phyloP scores from a whole-genome alignment of 805 yeast species.

The Wickerhamiella kazuoi region DNA sequence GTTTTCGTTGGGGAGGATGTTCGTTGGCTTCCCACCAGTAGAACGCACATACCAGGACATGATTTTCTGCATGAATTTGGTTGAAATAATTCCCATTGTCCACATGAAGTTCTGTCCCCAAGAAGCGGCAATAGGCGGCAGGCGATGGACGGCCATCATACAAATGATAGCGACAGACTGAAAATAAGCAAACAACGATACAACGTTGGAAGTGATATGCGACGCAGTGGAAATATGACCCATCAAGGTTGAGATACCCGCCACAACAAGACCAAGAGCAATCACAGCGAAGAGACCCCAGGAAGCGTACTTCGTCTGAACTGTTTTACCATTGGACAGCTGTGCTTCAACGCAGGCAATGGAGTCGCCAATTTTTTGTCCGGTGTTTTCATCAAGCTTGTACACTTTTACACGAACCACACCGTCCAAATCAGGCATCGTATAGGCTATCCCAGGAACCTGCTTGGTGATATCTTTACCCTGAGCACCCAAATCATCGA shows the following conservation, averaged over 20 bases:
- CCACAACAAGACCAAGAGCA: conserved; percentile 68
- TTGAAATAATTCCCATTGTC: conserved; percentile 81
- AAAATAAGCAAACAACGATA: conserved; percentile 82
- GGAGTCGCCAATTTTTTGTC: conserved; percentile 19
- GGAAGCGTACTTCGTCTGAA: conserved; percentile 75
- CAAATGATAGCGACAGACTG: conserved; percentile 82
- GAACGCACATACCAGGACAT: conserved; percentile 23
- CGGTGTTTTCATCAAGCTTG: conserved; percentile 27
- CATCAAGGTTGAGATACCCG: conserved; percentile 69
- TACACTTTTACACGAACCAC: conserved; percentile 60
- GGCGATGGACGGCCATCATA: conserved; percentile 84
- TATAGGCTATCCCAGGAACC: conserved; percentile 72
- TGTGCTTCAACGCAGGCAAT: conserved; percentile 88
- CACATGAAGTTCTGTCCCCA: conserved; percentile 96
- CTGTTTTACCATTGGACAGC: conserved; percentile 78
- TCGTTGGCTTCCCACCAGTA: conserved; percentile 80
- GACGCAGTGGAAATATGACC: conserved; percentile 84
- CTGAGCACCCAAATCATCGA: conserved; percentile 30
- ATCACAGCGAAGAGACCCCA: conserved; percentile 91
- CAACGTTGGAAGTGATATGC: conserved; percentile 91
- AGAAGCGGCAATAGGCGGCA: conserved; percentile 94
- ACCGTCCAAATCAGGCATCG: conserved; percentile 90
- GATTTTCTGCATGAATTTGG: conserved; percentile 48
- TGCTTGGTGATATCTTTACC: conserved; percentile 24
- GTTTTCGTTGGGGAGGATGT: conserved; percentile 45